Conservation (phyloP, 139 green algal genomes). For the Closterium sp. region DNA sequence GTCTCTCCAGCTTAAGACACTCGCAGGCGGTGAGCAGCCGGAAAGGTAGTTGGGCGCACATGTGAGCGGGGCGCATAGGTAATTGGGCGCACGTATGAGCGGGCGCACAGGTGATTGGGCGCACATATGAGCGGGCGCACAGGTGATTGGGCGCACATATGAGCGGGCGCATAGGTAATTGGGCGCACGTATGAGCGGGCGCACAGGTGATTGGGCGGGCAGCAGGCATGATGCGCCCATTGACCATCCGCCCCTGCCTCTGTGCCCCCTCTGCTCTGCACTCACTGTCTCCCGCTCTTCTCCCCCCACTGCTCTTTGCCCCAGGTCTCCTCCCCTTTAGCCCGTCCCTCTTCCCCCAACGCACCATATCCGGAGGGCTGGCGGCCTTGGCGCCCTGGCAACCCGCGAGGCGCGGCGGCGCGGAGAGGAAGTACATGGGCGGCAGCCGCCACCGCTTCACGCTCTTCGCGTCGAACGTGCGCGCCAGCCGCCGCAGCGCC, state of each 20-base stretch:
- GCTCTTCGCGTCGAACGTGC: background rate
- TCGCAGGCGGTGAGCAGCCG: too few relatives aligned
- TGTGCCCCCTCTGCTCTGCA: background rate
- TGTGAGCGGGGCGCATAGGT: too few relatives aligned
- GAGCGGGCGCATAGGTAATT: background rate
- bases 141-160: too few relatives aligned
- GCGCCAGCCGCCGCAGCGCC: background rate
- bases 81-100: too few relatives aligned
- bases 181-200: too few relatives aligned
- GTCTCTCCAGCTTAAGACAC: too few relatives aligned
- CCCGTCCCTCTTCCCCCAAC: background rate
- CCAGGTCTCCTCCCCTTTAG: too few relatives aligned
- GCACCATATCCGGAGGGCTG: background rate
- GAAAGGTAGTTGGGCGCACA: too few relatives aligned
- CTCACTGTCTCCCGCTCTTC: background rate
- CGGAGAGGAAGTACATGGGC: background rate
- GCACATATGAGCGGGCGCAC: too few relatives aligned
- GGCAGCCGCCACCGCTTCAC: background rate
- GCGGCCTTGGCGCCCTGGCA: background rate
- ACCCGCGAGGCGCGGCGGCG: background rate
- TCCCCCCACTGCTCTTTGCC: too few relatives aligned
- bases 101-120: too few relatives aligned
- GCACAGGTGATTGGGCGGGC: background rate
- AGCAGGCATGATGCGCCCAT: background rate
- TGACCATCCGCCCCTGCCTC: background rate